These are phyloP conservation scores for Pseudogymnoascus sp. DNA, from an alignment of 2,329 filamentous ascomycete species.

Conservation along the genomic window DNA sequence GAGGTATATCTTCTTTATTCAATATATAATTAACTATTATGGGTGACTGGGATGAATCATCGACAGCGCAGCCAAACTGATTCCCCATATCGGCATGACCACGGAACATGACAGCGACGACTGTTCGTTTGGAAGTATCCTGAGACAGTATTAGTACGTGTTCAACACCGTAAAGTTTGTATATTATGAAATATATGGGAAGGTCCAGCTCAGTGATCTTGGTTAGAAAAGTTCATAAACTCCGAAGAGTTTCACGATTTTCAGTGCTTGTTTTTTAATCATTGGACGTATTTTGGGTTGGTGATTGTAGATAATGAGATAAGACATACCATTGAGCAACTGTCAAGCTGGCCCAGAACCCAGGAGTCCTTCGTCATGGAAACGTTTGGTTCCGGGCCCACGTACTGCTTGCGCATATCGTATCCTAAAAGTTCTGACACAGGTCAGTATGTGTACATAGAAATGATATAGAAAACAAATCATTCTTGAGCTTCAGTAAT, in stretches of 20 bases:
- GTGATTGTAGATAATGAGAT: neutral
- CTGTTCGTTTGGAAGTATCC: neutral
- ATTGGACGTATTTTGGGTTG: constrained; percentile 18
- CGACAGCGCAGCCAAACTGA: neutral
- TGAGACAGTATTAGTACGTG: constrained; percentile 2
- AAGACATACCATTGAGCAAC: neutral
- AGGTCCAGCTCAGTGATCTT: constrained; percentile 33
- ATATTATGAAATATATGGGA: constrained; percentile 9
- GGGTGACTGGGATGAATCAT: neutral
- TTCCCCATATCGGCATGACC: neutral
- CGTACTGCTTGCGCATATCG: neutral
- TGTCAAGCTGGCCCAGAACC: neutral
- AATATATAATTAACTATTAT: constrained; percentile 3
- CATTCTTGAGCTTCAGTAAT: constrained; percentile 33
- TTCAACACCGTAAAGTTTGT: constrained; percentile 12
- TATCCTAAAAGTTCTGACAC: neutral
- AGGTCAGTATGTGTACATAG: neutral
- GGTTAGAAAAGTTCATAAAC: constrained; percentile 32
- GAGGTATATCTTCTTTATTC: constrained; percentile 5
- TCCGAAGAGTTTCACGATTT: constrained; percentile 32
- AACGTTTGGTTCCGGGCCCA: neutral
- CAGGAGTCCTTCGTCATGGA: neutral
- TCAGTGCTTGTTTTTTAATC: constrained; percentile 35
- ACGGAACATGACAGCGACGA: neutral
- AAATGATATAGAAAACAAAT: constrained; percentile 9